Conservation (phyloP, 176 grass and related monocot genomes). For the Hordeum marinum region DNA sequence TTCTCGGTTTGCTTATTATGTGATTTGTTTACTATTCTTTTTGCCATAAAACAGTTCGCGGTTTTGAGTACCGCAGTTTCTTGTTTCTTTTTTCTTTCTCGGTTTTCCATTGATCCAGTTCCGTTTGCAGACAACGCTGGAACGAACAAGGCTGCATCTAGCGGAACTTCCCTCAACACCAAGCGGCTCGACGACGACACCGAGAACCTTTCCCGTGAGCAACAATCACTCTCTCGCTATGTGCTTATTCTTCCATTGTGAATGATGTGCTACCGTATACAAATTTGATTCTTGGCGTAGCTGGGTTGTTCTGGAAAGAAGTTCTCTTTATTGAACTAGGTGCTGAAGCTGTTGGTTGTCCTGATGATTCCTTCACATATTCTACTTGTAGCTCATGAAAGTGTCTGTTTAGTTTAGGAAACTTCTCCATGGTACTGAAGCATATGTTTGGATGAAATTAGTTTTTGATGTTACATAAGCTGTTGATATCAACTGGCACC, state of each 20-base stretch:
- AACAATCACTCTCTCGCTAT: background rate
- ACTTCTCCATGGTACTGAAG: background rate
- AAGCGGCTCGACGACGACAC: constrained; percentile 72
- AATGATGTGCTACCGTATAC: background rate
- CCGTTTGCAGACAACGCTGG: constrained; percentile 53
- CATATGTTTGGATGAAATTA: background rate
- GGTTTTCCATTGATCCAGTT: background rate
- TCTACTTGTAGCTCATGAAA: background rate
- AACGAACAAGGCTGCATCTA: constrained; percentile 66
- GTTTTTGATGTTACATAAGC: background rate
- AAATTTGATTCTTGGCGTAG: background rate
- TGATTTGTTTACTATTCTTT: background rate
- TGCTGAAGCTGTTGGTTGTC: background rate
- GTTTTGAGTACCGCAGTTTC: background rate
- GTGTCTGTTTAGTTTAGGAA: background rate
- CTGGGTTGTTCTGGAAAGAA: background rate
- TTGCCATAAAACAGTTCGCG: background rate
- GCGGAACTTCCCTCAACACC: constrained; percentile 62
- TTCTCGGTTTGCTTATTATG: background rate
- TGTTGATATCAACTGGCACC: background rate
- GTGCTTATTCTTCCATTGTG: background rate
- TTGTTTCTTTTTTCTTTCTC: background rate
- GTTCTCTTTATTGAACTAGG: background rate
- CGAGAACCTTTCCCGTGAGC: constrained; percentile 68
- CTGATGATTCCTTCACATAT: background rate